Evolutionary conservation across 2,329 filamentous ascomycete species (phyloP), one percentile per base, ranked within the genome.

Genomic region (Clarireedia paspali): DNA sequence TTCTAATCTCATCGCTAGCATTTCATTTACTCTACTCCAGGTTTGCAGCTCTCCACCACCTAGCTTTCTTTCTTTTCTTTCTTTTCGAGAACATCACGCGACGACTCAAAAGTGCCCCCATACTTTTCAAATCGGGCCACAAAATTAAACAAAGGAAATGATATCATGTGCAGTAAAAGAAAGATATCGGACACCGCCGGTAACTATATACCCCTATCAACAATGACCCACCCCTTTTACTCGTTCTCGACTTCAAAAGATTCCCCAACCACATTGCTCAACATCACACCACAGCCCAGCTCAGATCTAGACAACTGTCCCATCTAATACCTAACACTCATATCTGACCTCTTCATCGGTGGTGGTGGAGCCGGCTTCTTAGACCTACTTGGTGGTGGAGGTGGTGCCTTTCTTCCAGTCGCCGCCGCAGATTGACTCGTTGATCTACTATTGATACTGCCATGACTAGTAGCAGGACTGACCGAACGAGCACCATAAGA

Each of bases 361-460:
- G 82, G 83, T 48, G 81, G 81, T 39, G 81, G 81, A 58, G 83
- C 82, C 12, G 83, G 82, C 70, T 87, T 87, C 75, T 85, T 87
- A 38, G 79, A 72, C 65, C 83, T 73, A 23, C 78, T 79, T 26
- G 81, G 81, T 24, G 83, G 84, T 27, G 84, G 83, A 20, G 84
- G 83, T 47, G 82, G 80, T 46, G 76, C 77, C 69, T 81, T 83
- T 68, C 70, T 66, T 26, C 67, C 62, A 52, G 64, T 60, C 20
- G 62, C 55, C 6, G 72, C 72, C 17, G 20, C 20, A 20, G 73
- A 74, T 64, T 75, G 76, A 65, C 79, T 83, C 23, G 76, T 71
- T 30, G 73, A 74, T 58, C 78, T 72, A 47, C 78, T 79, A 45
- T 75, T 67, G 50, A 71, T 71, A 62, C 76, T 79, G 26, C 76